phyloP scores from a whole-genome alignment of 148 eudicot species.

The Nepenthes gracilis region DNA sequence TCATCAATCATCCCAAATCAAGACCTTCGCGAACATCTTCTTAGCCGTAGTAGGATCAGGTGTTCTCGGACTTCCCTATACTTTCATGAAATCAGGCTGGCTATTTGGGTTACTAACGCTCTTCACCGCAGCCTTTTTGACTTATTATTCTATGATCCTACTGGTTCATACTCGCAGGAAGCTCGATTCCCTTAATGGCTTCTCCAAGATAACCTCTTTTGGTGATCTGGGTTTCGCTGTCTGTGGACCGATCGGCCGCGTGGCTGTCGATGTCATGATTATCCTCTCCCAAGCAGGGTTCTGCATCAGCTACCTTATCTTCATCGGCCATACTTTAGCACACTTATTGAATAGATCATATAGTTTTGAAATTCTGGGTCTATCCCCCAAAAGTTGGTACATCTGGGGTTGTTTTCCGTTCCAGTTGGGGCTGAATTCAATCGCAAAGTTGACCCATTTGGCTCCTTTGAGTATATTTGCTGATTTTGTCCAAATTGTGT shows the following conservation, averaged over 20 bases:
- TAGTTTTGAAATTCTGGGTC: conserved; percentile 17
- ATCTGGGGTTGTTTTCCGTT: conserved; percentile 67
- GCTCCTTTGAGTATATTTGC: conserved; percentile 87
- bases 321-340: conserved; percentile 51
- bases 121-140: conserved; percentile 26
- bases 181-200: conserved; percentile 27
- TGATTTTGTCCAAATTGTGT: conserved; percentile 56
- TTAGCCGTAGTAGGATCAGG: conserved; percentile 67
- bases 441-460: conserved; percentile 63
- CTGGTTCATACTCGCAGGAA: conserved; percentile 39
- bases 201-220: conserved; percentile 49
- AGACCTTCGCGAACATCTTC: conserved; percentile 62
- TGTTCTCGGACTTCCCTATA: conserved; percentile 66
- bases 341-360: conserved; percentile 24
- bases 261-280: conserved; percentile 61
- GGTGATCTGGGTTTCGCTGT: conserved; percentile 70
- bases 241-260: conserved; percentile 54
- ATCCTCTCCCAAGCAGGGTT: conserved; percentile 68
- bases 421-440: conserved; percentile 60
- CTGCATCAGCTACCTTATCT: conserved; percentile 60
- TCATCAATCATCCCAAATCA: conserved; percentile 37
- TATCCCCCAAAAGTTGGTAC: conserved; percentile 40
- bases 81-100: conserved; percentile 53
- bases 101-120: conserved; percentile 32
- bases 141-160: conserved; percentile 49